phyloP scores from a whole-genome alignment of 495 filamentous ascomycete species.

The Hypoxylon trugodes region DNA sequence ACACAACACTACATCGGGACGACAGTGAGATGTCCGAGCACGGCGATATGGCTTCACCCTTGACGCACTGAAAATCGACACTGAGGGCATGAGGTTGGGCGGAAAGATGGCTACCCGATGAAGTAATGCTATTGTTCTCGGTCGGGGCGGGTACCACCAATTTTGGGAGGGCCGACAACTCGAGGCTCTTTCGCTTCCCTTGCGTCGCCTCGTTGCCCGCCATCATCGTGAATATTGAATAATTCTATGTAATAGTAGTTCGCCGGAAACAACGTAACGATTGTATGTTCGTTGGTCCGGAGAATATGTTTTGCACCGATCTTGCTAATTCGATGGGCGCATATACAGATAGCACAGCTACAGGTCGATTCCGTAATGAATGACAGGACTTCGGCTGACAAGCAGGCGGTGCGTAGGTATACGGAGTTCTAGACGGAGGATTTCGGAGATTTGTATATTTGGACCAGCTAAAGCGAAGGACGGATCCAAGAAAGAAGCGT shows the following conservation, averaged over 20 bases:
- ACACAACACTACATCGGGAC: conserved; percentile 28
- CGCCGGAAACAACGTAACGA: conserved; percentile 2
- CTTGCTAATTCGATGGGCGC: conserved; percentile 12
- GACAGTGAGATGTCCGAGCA: conserved; percentile 16
- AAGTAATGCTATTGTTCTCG: background rate
- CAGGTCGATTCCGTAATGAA: conserved; percentile 18
- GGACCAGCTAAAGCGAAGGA: conserved; percentile 23
- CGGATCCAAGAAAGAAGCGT: conserved; percentile 24
- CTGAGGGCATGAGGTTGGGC: conserved; percentile 32
- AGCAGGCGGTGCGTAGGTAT: background rate
- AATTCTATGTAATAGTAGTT: conserved; percentile 6
- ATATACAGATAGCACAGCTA: conserved; percentile 3
- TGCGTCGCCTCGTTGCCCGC: conserved; percentile 9
- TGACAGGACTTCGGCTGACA: conserved; percentile 9
- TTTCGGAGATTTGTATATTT: conserved; percentile 11
- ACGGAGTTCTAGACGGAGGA: conserved; percentile 2
- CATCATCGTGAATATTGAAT: conserved; percentile 6
- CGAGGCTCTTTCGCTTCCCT: conserved; percentile 17
- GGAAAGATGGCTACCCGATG: background rate
- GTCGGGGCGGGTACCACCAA: conserved; percentile 13
- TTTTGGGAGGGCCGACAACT: conserved; percentile 24
- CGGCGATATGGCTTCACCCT: conserved; percentile 24
- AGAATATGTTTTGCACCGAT: conserved; percentile 7
- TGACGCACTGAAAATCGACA: conserved; percentile 28
- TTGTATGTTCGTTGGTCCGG: conserved; percentile 11